A percentile compares a stretch with the other conserved stretches of the same genome.
phyloP scores from a whole-genome alignment of 176 grass and related monocot species.

The Areca catechu region DNA sequence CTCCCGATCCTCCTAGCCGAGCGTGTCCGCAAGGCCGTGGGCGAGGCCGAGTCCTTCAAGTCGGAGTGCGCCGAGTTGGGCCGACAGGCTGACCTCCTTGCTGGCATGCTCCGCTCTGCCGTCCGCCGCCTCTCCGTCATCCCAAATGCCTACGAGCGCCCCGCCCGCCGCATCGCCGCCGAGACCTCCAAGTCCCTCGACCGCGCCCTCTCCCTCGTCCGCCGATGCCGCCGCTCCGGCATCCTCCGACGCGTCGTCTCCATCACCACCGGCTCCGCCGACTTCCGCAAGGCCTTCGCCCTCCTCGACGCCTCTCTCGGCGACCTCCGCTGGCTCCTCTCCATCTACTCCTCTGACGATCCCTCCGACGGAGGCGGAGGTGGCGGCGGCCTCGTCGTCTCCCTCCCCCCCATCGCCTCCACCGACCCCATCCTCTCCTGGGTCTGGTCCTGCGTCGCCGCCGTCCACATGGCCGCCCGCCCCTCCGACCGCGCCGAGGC shows the following conservation, averaged over 20 bases:
- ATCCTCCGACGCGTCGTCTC: not conserved
- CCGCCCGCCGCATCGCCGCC: slow-evolving; percentile 1
- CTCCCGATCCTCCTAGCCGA: not conserved
- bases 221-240: slow-evolving; percentile 2
- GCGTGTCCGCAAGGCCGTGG: not conserved
- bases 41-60: not conserved
- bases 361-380: not conserved
- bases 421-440: slow-evolving; percentile 14
- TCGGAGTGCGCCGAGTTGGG: slow-evolving; percentile 3
- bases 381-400: not conserved
- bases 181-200: not conserved
- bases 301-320: slow-evolving; percentile 4
- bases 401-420: slow-evolving; percentile 12
- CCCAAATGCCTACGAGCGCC: not conserved
- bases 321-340: slow-evolving; percentile 11
- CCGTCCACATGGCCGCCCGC: slow-evolving; percentile 2
- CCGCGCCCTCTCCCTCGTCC: slow-evolving; percentile 12
- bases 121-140: slow-evolving; percentile 1
- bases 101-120: not conserved
- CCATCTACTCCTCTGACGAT: not conserved
- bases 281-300: slow-evolving; percentile 1
- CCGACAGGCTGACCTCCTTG: slow-evolving; percentile 2
- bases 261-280: not conserved
- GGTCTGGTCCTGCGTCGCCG: slow-evolving; percentile 13
- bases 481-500: slow-evolving; percentile 14